phyloP scores from a whole-genome alignment of 805 yeast genomes.

The Sugiyamaella valdiviana region DNA sequence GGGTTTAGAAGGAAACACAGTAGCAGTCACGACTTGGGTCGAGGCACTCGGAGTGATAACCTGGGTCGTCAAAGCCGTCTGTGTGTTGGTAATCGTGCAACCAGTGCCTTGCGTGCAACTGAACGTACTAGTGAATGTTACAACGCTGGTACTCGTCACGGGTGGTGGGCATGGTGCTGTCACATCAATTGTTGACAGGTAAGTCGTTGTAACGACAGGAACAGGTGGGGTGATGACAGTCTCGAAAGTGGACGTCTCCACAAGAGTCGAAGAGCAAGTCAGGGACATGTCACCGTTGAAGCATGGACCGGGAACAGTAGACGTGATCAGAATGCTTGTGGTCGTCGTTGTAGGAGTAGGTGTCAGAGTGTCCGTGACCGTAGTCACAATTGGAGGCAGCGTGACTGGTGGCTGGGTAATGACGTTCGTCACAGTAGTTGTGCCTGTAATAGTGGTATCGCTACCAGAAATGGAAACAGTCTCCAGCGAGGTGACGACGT shows the following conservation, averaged over 20 bases:
- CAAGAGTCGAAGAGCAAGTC: constrained; percentile 8
- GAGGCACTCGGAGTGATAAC: constrained; percentile 6
- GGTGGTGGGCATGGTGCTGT: constrained; percentile 12
- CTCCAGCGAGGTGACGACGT: neutral
- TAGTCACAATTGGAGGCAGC: constrained; percentile 9
- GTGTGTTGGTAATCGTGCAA: constrained; percentile 9
- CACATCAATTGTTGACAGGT: constrained; percentile 5
- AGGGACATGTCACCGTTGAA: neutral
- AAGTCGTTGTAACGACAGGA: neutral
- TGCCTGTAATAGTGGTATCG: constrained; percentile 11
- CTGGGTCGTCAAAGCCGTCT: constrained; percentile 2
- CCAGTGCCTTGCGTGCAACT: constrained; percentile 2
- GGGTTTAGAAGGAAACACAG: neutral
- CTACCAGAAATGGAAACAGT: constrained; percentile 1
- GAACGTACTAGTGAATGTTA: constrained; percentile 9
- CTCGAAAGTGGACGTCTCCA: constrained; percentile 3
- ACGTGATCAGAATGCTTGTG: constrained; percentile 4
- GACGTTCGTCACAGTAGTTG: constrained; percentile 3
- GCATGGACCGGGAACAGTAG: constrained; percentile 14
- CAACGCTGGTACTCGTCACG: constrained; percentile 4
- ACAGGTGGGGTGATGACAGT: constrained; percentile 7
- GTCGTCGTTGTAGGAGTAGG: constrained; percentile 8
- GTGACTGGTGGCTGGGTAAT: constrained; percentile 10
- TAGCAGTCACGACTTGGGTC: constrained; percentile 8
- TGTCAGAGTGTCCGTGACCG: constrained; percentile 5